A percentile compares a stretch with the other conserved stretches of the same genome.
These are phyloP conservation scores for Thymus mandschuricus DNA, from an alignment of 257 asterid genomes.

Conservation along the genomic window DNA sequence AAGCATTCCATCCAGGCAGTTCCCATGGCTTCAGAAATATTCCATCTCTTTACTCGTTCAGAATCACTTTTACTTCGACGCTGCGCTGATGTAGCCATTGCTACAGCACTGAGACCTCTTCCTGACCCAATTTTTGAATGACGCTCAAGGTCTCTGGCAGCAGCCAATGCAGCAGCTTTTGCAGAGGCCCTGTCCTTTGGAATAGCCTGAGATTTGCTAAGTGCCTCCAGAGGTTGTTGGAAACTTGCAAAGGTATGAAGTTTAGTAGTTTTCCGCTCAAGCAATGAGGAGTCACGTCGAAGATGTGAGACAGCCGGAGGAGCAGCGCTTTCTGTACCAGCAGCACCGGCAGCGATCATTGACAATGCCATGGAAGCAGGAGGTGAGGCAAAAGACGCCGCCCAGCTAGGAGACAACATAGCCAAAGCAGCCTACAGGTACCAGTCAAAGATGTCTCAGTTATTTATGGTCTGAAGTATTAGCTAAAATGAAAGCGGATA, in stretches of 20 bases:
- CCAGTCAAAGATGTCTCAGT: slow-evolving; percentile 31
- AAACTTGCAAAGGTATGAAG: slow-evolving; percentile 95
- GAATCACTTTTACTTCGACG: slow-evolving; percentile 78
- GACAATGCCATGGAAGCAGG: slow-evolving; percentile 99
- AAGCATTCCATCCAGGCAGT: slow-evolving; percentile 98
- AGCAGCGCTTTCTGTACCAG: slow-evolving; percentile 81
- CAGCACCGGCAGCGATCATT: slow-evolving; percentile 99
- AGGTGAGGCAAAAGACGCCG: slow-evolving; percentile 98
- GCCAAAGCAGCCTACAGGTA: slow-evolving; percentile 87
- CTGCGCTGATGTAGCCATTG: slow-evolving; percentile 98
- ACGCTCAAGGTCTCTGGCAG: slow-evolving; percentile 98
- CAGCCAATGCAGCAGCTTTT: slow-evolving; percentile 99
- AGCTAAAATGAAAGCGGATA: slow-evolving; percentile 11
- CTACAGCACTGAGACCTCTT: slow-evolving; percentile 99
- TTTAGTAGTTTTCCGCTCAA: slow-evolving; percentile 77
- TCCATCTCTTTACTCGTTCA: slow-evolving; percentile 97
- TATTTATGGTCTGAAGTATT: slow-evolving; percentile 27
- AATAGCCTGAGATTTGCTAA: slow-evolving; percentile 64
- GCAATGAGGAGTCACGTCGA: slow-evolving; percentile 91
- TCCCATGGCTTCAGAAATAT: slow-evolving; percentile 96
- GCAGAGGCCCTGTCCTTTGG: slow-evolving; percentile 98
- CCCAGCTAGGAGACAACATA: slow-evolving; percentile 98
- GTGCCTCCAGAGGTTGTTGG: slow-evolving; percentile 83
- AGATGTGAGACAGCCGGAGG: slow-evolving; percentile 71
- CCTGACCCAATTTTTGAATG: slow-evolving; percentile 98